phyloP scores from a whole-genome alignment of 2,329 filamentous ascomycete species.

The Colletotrichum sp. region DNA sequence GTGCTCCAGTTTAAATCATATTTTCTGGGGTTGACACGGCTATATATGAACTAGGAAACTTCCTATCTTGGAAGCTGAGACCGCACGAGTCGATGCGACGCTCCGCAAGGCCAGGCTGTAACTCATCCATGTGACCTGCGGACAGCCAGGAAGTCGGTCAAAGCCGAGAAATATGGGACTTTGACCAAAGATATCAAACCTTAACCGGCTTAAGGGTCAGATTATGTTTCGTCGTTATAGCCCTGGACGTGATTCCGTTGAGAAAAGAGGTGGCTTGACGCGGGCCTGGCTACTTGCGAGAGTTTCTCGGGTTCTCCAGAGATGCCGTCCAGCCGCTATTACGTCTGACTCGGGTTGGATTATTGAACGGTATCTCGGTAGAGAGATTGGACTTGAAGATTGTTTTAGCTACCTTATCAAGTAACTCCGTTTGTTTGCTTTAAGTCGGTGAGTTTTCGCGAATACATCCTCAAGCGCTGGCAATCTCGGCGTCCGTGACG shows the following conservation, averaged over 20 bases:
- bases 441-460: not conserved
- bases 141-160: not conserved
- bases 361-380: not conserved
- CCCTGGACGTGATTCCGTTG: not conserved
- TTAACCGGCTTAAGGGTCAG: not conserved
- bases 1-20: not conserved
- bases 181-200: not conserved
- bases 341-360: not conserved
- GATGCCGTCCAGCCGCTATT: not conserved
- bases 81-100: not conserved
- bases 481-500: conserved; percentile 42
- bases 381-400: not conserved
- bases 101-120: not conserved
- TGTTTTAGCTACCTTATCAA: not conserved
- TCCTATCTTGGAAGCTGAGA: not conserved
- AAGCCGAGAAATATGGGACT: not conserved
- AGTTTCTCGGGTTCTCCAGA: not conserved
- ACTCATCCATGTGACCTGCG: not conserved
- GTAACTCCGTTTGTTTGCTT: not conserved
- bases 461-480: not conserved
- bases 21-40: not conserved
- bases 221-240: not conserved
- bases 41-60: not conserved
- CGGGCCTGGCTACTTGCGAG: not conserved
- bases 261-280: not conserved